Percentiles rank a stretch among this genome's conserved stretches.
Conservation (phyloP, 1,139 yeast genomes). For the Meyerozyma sp. region DNA sequence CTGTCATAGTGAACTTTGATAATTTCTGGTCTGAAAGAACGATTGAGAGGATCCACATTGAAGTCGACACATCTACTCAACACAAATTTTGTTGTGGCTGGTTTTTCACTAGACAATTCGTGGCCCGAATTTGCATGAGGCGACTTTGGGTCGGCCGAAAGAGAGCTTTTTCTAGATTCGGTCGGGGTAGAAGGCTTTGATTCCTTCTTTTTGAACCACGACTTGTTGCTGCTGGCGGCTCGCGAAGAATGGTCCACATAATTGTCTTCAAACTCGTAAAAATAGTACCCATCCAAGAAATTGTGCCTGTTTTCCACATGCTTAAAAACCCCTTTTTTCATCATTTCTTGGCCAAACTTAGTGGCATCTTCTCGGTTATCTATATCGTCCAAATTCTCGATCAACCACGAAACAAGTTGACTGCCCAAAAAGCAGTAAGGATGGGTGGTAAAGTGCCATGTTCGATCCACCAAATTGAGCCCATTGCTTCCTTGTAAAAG, state of each 20-base stretch:
- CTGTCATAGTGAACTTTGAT: constrained; percentile 84
- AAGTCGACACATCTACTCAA: constrained; percentile 59
- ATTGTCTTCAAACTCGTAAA: constrained; percentile 66
- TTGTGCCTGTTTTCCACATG: constrained; percentile 84
- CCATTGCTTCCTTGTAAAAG: constrained; percentile 63
- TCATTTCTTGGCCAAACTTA: constrained; percentile 67
- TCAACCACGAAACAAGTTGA: constrained; percentile 81
- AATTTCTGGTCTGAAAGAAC: constrained; percentile 74
- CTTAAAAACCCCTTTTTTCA: constrained; percentile 64
- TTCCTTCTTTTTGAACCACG: constrained; percentile 35
- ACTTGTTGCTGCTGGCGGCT: constrained; percentile 7
- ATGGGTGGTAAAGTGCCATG: constrained; percentile 88
- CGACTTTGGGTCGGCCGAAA: constrained; percentile 23
- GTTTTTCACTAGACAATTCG: constrained; percentile 18
- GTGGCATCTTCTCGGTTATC: constrained; percentile 79
- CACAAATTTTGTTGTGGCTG: constrained; percentile 30
- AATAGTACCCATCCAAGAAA: constrained; percentile 88
- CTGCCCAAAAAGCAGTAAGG: constrained; percentile 78
- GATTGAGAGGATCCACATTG: constrained; percentile 69
- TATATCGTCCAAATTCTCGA: constrained; percentile 73
- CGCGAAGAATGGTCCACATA: constrained; percentile 35
- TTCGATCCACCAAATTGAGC: constrained; percentile 63
- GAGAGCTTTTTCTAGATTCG: constrained; percentile 22
- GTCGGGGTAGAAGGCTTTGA: constrained; percentile 11
- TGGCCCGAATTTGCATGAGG: constrained; percentile 15